Base-by-base conservation (phyloP, 148 eudicot species). In the Agrostemma githago region DNA sequence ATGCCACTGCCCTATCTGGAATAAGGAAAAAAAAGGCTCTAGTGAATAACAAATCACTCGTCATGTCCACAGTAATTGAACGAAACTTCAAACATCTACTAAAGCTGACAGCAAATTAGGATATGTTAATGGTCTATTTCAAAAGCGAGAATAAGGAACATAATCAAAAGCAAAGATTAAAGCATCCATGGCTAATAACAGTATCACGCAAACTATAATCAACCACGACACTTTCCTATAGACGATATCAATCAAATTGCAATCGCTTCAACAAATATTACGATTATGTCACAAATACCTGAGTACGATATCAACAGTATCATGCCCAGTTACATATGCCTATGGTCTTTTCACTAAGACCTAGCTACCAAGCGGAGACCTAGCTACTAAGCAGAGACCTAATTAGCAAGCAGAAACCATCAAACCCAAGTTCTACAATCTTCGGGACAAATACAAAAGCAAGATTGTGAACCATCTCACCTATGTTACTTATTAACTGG, bases 1-100 rank as follows among this genome's bases (percentile, higher is more conserved):
- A 87, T 91, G 91, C 97, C 97, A 91, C 74, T 79, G 85, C 51
- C 98, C 98, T 72, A 91, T 79, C 98, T 93, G 80, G 43, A 63
- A 58, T 26, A 26, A 26, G 34, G 34, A 72, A 62, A 73, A 48
- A 42, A 19, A 15, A 57, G 61, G 11, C 41, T 17, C 26, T 58
- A n/a, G 61, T 75, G 67, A 80, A 40, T 21, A 20, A 64, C 15
- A 43, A 59, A 71, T 6, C 56, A 38, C 53, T 51, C 46, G 42
- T 20, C 73, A 11, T 60, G 54, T 38, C 70, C 43, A 72, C 60
- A 17, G 19, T 34, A 69, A 20, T 15, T 39, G 12, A n/a, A 76
- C 3, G 39, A 66, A 46, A 68, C 16, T 40, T 41, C 66, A 41
- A 38, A 65, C 15, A 66, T 44, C 65, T 72, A 66, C 19, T 64